Percentiles rank a stretch among this genome's conserved stretches.
Evolutionary conservation across 1,284 basidiomycete genomes (phyloP).

Genomic region (Pulchroboletus neoregius): DNA sequence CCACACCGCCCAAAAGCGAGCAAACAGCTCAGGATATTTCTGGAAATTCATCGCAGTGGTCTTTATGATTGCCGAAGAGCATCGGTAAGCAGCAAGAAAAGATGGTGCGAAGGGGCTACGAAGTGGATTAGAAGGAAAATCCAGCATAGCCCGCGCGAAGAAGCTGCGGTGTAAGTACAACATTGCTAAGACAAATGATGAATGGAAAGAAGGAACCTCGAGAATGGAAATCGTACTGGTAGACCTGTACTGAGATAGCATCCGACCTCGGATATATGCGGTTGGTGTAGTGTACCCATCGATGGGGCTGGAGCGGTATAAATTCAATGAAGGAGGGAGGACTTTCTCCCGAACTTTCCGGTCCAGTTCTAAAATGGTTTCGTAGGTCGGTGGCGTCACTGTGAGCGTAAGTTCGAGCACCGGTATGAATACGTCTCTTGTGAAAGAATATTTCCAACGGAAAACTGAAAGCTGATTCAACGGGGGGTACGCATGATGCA

Average conservation of each 20-base stretch:
- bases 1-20: constrained; percentile 54
- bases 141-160: constrained; percentile 59
- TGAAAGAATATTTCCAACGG: constrained; percentile 33
- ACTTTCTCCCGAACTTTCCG: constrained; percentile 53
- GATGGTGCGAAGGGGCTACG: constrained; percentile 62
- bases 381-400: constrained; percentile 49
- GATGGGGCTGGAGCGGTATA: constrained; percentile 41
- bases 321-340: constrained; percentile 49
- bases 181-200: constrained; percentile 37
- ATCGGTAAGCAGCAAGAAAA: constrained; percentile 59
- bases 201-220: constrained; percentile 5
- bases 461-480: constrained; percentile 28
- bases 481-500: background rate
- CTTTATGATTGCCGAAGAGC: constrained; percentile 57
- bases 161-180: constrained; percentile 58
- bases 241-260: constrained; percentile 50
- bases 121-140: constrained; percentile 56
- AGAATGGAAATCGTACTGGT: constrained; percentile 34
- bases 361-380: constrained; percentile 54
- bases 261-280: constrained; percentile 45
- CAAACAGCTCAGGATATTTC: constrained; percentile 49
- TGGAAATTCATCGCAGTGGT: constrained; percentile 47
- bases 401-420: constrained; percentile 50
- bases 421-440: constrained; percentile 46
- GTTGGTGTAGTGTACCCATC: constrained; percentile 49